Evolutionary conservation across 225 moss, liverwort and hornwort species (phyloP).

Genomic region (Lunularia cruciata): DNA sequence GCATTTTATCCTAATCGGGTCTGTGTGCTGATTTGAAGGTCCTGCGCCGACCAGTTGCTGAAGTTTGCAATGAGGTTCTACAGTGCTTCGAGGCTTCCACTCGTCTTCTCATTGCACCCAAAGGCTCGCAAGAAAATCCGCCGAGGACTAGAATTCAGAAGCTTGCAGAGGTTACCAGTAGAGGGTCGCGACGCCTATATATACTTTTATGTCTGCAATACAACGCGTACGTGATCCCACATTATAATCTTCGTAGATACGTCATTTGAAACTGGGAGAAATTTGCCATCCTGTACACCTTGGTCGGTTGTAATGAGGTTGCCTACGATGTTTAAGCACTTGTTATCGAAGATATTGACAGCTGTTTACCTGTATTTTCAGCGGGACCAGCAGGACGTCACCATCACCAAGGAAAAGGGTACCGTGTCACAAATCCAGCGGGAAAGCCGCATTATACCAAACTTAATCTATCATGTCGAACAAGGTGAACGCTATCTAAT

Average conservation of each 20-base stretch:
- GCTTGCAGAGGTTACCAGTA: conserved; percentile 80
- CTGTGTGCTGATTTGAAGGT: conserved; percentile 40
- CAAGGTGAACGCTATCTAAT: conserved; percentile 85
- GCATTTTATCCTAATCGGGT: not conserved
- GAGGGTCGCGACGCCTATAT: conserved; percentile 72
- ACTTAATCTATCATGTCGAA: conserved; percentile 77
- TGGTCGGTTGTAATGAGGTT: not conserved
- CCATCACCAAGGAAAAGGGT: conserved; percentile 36
- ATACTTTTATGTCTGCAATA: conserved; percentile 73
- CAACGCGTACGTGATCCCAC: conserved; percentile 51
- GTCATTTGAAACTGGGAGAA: too few species aligned
- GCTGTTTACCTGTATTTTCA: too few species aligned
- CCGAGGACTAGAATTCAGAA: conserved; percentile 67
- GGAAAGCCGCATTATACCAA: conserved; percentile 79
- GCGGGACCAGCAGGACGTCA: conserved; percentile 73
- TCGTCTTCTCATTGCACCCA: conserved; percentile 79
- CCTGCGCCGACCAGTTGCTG: conserved; percentile 65
- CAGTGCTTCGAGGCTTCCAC: conserved; percentile 77
- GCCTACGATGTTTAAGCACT: not conserved
- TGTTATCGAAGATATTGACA: too few species aligned
- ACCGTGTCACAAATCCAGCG: conserved; percentile 70
- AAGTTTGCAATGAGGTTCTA: conserved; percentile 68
- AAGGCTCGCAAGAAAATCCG: conserved; percentile 62
- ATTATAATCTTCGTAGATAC: not conserved
- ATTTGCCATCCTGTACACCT: not conserved